A percentile compares a stretch with the other conserved stretches of the same genome.
Evolutionary conservation across 2,329 filamentous ascomycete genomes (phyloP).

Genomic region (Sporothrix euskadiensis): DNA sequence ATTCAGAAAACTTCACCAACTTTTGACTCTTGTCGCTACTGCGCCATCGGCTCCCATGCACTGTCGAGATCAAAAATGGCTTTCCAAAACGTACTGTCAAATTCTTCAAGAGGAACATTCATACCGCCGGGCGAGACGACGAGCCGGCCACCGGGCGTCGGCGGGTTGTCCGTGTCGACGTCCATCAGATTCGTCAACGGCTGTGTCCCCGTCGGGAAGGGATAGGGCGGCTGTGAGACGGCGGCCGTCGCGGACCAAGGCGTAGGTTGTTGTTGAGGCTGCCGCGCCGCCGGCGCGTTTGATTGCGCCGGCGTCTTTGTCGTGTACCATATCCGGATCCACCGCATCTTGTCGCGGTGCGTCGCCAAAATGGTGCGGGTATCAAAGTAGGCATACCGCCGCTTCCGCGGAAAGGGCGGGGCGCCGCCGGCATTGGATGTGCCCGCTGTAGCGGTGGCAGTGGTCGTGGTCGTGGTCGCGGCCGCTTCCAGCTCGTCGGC

Average conservation of each 20-base stretch:
- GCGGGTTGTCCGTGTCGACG: slow-evolving; percentile 22
- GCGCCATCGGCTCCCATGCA: slow-evolving; percentile 24
- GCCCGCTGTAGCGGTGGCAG: neutral
- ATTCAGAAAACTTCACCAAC: too few species aligned
- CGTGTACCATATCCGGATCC: slow-evolving; percentile 46
- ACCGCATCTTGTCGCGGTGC: slow-evolving; percentile 42
- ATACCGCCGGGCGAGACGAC: neutral
- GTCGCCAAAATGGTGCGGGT: slow-evolving; percentile 37
- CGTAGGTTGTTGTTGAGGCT: neutral
- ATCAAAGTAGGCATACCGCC: slow-evolving; percentile 36
- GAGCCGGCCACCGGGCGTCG: too few species aligned
- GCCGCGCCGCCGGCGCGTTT: neutral
- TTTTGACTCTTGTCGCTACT: too few species aligned
- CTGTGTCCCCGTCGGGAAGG: neutral
- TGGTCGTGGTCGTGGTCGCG: neutral
- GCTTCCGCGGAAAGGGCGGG: slow-evolving; percentile 29
- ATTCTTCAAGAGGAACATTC: slow-evolving; percentile 15
- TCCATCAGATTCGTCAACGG: slow-evolving; percentile 24
- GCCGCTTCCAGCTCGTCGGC: slow-evolving; percentile 31
- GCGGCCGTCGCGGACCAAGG: slow-evolving; percentile 1
- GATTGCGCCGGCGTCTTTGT: slow-evolving; percentile 24
- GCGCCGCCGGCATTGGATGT: too few species aligned
- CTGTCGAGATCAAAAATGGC: slow-evolving; percentile 27
- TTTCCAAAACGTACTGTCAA: slow-evolving; percentile 30
- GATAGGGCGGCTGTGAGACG: neutral